These are phyloP conservation scores for Argentina anserina DNA, from an alignment of 306 rosid species.

Conservation along the genomic window DNA sequence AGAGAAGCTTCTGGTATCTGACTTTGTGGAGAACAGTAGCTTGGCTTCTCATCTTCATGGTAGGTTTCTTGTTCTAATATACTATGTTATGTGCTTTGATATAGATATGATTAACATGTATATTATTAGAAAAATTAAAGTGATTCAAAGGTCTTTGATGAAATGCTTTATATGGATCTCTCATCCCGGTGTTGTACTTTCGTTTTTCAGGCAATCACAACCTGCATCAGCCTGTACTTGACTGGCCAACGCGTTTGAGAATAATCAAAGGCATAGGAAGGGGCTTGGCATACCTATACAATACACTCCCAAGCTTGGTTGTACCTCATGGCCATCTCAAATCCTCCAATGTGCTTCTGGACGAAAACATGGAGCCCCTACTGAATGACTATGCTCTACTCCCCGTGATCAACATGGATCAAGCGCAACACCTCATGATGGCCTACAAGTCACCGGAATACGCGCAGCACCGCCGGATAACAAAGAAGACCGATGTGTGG, in stretches of 20 bases:
- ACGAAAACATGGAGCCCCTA: conserved; percentile 55
- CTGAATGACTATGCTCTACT: conserved; percentile 66
- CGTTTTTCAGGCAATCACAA: conserved; percentile 52
- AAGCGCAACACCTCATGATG: conserved; percentile 64
- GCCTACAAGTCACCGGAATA: conserved; percentile 90
- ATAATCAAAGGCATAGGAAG: conserved; percentile 69
- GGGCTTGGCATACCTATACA: conserved; percentile 65
- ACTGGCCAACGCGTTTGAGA: conserved; percentile 79
- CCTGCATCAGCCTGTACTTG: conserved; percentile 46
- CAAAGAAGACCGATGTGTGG: conserved; percentile 86
- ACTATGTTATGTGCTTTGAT: neutral
- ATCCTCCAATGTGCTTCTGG: conserved; percentile 82
- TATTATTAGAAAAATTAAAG: too few species aligned
- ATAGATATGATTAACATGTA: neutral
- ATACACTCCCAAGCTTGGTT: conserved; percentile 50
- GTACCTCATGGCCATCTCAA: conserved; percentile 89
- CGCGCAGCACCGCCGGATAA: conserved; percentile 65
- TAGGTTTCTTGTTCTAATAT: conserved; percentile 3
- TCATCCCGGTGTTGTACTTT: neutral
- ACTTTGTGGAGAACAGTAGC: conserved; percentile 62
- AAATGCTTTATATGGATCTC: neutral
- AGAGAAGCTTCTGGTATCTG: conserved; percentile 76
- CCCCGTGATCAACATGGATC: conserved; percentile 62
- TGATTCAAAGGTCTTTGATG: neutral
- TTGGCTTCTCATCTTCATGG: conserved; percentile 88